Conservation (phyloP, 164 flowering plant genomes). For the Hamamelis virginiana region DNA sequence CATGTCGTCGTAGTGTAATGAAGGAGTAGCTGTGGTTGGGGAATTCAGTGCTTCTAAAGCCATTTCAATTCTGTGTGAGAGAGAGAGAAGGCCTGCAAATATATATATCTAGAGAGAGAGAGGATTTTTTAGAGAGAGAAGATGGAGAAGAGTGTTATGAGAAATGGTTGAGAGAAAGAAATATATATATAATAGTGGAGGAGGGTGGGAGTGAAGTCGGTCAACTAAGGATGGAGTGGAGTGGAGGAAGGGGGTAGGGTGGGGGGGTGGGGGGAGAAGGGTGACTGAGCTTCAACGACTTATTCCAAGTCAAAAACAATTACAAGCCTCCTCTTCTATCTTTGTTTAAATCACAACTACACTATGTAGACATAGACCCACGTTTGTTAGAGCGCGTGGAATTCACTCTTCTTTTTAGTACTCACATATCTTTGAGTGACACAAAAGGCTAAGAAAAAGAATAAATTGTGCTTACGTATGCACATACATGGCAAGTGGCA, state of each 20-base stretch:
- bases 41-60: constrained; percentile 43
- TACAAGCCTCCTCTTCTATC: constrained; percentile 4
- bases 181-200: background rate
- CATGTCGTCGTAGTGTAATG: background rate
- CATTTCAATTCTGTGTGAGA: constrained; percentile 15
- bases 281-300: constrained; percentile 3
- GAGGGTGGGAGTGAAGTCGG: constrained; percentile 28
- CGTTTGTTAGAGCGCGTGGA: background rate
- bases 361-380: background rate
- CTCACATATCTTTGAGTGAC: too few relatives aligned
- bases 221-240: constrained; percentile 15
- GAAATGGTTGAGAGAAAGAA: background rate
- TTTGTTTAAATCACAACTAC: background rate
- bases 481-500: too few relatives aligned
- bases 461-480: background rate
- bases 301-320: constrained; percentile 21
- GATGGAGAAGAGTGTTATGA: background rate
- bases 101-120: too few relatives aligned
- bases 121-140: constrained; percentile 1
- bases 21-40: constrained; percentile 6
- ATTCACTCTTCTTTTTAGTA: background rate
- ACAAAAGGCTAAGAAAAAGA: too few relatives aligned
- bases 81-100: too few relatives aligned
- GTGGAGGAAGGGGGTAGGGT: background rate
- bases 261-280: constrained; percentile 4